Percentiles rank a stretch among this genome's conserved stretches.
Evolutionary conservation across 2,329 filamentous ascomycete species (phyloP).

Genomic region (Parafenestella ontariensis): DNA sequence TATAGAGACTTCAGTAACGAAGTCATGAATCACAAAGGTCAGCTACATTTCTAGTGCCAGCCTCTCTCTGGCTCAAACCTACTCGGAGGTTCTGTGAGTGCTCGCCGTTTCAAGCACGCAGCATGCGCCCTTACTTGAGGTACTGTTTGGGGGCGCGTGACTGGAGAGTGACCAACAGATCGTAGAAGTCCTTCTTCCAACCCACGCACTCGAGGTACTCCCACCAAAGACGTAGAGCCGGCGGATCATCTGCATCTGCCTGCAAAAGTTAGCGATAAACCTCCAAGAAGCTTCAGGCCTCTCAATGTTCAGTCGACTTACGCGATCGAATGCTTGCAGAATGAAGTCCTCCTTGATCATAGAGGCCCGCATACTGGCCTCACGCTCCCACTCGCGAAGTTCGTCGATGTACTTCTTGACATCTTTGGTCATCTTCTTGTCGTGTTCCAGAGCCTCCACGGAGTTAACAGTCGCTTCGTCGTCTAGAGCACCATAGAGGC

Average conservation of each 20-base stretch:
- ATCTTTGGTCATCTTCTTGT: conserved; percentile 36
- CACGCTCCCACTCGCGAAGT: conserved; percentile 51
- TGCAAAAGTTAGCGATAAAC: conserved; percentile 12
- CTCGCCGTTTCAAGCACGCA: not conserved
- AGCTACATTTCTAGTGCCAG: not conserved
- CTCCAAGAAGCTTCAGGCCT: not conserved
- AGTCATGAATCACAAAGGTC: not conserved
- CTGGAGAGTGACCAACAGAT: conserved; percentile 44
- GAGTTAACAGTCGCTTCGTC: conserved; percentile 22
- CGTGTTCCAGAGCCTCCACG: conserved; percentile 27
- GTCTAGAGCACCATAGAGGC: conserved; percentile 19
- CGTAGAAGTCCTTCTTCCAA: conserved; percentile 53
- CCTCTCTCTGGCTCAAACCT: not conserved
- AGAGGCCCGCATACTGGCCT: conserved; percentile 43
- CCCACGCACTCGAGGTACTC: conserved; percentile 56
- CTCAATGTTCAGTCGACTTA: conserved; percentile 21
- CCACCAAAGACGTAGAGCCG: conserved; percentile 55
- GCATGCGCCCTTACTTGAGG: not conserved
- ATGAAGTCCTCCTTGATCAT: conserved; percentile 48
- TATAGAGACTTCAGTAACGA: not conserved
- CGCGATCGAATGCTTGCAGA: conserved; percentile 49
- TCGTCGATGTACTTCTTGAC: conserved; percentile 44
- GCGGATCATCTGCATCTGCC: conserved; percentile 49
- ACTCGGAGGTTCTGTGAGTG: not conserved
- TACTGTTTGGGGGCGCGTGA: conserved; percentile 12